Evolutionary conservation across 2,329 filamentous ascomycete genomes (phyloP), one percentile per base, ranked within the genome.

Genomic region (Calonectria hawksworthii): DNA sequence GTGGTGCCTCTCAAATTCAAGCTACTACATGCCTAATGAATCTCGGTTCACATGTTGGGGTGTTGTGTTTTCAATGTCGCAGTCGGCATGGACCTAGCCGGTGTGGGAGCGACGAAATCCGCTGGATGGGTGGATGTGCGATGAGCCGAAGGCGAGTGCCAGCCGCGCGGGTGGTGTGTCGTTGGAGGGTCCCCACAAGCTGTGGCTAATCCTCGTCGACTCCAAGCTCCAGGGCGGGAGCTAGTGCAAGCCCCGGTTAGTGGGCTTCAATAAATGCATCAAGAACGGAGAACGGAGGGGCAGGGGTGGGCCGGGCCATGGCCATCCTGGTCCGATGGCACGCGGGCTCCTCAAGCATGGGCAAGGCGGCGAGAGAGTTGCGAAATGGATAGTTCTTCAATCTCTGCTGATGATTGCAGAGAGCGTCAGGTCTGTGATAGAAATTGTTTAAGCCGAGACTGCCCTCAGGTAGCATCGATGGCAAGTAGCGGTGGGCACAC

Each of bases 181-280:
- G 82, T 83, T 79, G 77, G 79, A 70, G 81, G 76, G 68, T 67
- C 72, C 75, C 78, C 80, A 78, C 78, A 72, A 74, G 74, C 52
- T 73, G 61, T 77, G 77, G 72, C 72, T 73, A 64, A 74, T 70
- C 74, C 72, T 75, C 66, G 67, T 74, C 54, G 69, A 23, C 41
- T 73, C 64, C 74, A 72, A 76, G 26, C 36, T 74, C 67, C 74
- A 68, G 76, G 68, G 72, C 83, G 82, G 83, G 83, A 83, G 73
- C 83, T 84, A 84, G 77, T 65, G 78, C 75, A 79, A 59, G 71
- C 70, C 75, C 76, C 75, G 11, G 71, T 77, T 80, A 80, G 78
- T 74, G 70, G 75, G 65, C 79, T 78, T 80, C 81, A 73, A 74
- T 84, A 83, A 54, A 78, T 82, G 79, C 83, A 84, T 84, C 16